These are phyloP conservation scores for Trichophyton schoenleinii DNA, from an alignment of 2,329 filamentous ascomycete species.

Conservation along the genomic window DNA sequence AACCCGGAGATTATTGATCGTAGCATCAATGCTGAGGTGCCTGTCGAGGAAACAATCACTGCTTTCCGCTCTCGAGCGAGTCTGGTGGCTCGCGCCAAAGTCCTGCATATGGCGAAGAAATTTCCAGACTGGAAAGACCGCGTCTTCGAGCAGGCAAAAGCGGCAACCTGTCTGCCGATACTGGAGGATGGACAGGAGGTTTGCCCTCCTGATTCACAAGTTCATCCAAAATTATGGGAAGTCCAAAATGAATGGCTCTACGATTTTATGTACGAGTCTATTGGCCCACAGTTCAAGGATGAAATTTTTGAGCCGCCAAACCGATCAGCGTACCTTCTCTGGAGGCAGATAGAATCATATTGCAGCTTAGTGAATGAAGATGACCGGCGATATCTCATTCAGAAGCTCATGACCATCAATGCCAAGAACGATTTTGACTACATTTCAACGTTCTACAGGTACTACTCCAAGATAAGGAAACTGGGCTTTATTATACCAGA, in stretches of 20 bases:
- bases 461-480: not conserved
- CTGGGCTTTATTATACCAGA: slow-evolving; percentile 3
- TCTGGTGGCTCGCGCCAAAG: not conserved
- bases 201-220: not conserved
- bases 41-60: not conserved
- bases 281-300: not conserved
- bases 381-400: not conserved
- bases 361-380: not conserved
- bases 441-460: not conserved
- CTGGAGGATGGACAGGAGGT: not conserved
- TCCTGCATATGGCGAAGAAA: slow-evolving; percentile 1
- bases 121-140: slow-evolving; percentile 1
- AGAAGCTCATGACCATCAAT: slow-evolving; percentile 1
- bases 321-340: slow-evolving; percentile 3
- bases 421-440: not conserved
- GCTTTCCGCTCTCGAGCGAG: not conserved
- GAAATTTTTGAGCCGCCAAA: not conserved
- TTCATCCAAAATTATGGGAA: not conserved
- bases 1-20: not conserved
- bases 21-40: not conserved
- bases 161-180: not conserved
- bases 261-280: slow-evolving; percentile 1
- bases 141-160: not conserved
- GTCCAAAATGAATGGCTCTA: slow-evolving; percentile 4
- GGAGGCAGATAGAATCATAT: slow-evolving; percentile 4